A percentile compares a stretch with the other conserved stretches of the same genome.
phyloP scores from a whole-genome alignment of 306 rosid species.

The Alnus glutinosa region DNA sequence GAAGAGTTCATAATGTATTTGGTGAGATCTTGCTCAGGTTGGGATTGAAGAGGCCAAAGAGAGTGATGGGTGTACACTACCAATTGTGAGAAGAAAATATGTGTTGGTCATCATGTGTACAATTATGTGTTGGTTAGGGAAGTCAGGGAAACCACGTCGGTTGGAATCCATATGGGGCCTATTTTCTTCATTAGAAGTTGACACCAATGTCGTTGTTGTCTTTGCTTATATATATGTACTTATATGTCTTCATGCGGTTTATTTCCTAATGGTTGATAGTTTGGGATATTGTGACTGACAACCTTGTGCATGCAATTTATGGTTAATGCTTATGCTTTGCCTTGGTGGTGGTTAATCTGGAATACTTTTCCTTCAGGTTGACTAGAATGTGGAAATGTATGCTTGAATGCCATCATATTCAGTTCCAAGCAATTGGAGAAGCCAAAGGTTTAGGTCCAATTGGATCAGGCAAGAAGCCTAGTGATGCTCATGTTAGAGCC shows the following conservation, averaged over 20 bases:
- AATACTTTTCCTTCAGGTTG: constrained; percentile 52
- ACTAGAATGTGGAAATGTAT: constrained; percentile 91
- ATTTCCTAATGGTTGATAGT: constrained; percentile 15
- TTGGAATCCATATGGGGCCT: not conserved
- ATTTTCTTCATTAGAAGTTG: too few species aligned
- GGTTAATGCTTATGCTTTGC: constrained; percentile 4
- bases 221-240: constrained; percentile 11
- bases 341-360: constrained; percentile 10
- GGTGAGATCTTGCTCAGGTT: not conserved
- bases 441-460: constrained; percentile 76
- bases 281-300: constrained; percentile 4
- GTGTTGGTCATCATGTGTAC: not conserved
- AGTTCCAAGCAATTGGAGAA: constrained; percentile 80
- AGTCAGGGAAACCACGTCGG: not conserved
- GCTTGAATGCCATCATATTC: constrained; percentile 91
- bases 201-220: not conserved
- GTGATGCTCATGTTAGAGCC: constrained; percentile 68
- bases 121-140: not conserved
- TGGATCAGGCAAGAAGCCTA: constrained; percentile 70
- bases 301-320: constrained; percentile 2
- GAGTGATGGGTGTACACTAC: not conserved
- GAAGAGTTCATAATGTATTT: not conserved
- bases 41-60: not conserved
- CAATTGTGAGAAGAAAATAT: not conserved
- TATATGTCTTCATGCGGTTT: not conserved